Conservation (phyloP, 176 grass and related monocot genomes). For the Oryza glumipatula region DNA sequence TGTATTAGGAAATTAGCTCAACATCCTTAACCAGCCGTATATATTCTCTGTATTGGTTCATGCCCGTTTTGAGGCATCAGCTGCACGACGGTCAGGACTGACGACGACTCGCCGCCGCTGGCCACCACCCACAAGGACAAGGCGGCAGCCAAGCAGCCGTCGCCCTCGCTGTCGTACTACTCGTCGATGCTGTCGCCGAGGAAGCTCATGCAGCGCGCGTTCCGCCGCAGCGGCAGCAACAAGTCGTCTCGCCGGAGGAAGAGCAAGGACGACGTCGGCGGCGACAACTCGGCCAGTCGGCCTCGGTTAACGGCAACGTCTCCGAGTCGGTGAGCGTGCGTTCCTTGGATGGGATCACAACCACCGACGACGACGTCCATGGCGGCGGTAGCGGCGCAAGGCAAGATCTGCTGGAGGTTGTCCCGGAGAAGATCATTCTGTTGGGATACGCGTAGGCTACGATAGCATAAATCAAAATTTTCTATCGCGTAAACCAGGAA, state of each 20-base stretch:
- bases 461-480: too few species aligned
- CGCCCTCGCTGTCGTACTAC: slow-evolving; percentile 20
- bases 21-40: too few species aligned
- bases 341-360: slow-evolving; percentile 4
- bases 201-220: slow-evolving; percentile 53
- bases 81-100: background rate
- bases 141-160: background rate
- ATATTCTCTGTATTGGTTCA: too few species aligned
- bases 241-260: slow-evolving; percentile 31
- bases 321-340: background rate
- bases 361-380: background rate
- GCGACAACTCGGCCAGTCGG: slow-evolving; percentile 1
- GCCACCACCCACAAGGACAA: slow-evolving; percentile 15
- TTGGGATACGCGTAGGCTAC: too few species aligned
- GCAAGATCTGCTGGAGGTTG: background rate
- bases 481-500: too few species aligned
- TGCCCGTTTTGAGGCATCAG: background rate
- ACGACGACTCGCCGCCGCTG: slow-evolving; percentile 42
- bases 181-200: slow-evolving; percentile 36
- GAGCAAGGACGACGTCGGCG: background rate
- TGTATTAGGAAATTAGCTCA: too few species aligned
- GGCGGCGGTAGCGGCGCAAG: background rate
- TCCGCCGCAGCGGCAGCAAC: background rate
- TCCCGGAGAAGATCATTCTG: slow-evolving; percentile 56
- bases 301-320: background rate